Percentiles rank a stretch among this genome's conserved stretches.
These are phyloP conservation scores for Exophiala sp. DNA, from an alignment of 2,329 filamentous ascomycete species.

Conservation along the genomic window DNA sequence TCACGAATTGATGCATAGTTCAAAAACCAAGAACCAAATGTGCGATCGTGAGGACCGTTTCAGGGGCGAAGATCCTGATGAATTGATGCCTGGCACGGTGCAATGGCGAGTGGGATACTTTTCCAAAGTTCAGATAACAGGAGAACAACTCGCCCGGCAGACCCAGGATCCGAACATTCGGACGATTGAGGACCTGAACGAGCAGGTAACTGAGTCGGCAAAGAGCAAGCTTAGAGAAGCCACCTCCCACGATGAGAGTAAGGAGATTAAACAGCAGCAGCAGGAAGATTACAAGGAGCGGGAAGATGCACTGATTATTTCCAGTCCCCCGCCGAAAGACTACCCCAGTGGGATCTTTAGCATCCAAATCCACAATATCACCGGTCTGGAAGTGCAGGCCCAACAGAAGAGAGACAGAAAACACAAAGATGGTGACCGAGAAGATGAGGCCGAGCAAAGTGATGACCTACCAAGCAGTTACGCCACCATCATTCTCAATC, in stretches of 20 bases:
- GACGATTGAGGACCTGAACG: slow-evolving; percentile 53
- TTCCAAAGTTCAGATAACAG: slow-evolving; percentile 58
- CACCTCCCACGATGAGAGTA: slow-evolving; percentile 50
- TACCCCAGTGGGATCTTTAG: slow-evolving; percentile 63
- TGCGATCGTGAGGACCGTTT: slow-evolving; percentile 60
- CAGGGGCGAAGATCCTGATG: slow-evolving; percentile 57
- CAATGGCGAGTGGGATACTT: slow-evolving; percentile 68
- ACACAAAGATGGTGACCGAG: slow-evolving; percentile 37
- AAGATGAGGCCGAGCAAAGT: slow-evolving; percentile 50
- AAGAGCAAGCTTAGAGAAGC: slow-evolving; percentile 62
- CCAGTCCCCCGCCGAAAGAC: slow-evolving; percentile 57
- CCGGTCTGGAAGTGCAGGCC: slow-evolving; percentile 57
- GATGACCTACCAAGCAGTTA: slow-evolving; percentile 64
- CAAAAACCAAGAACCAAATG: slow-evolving; percentile 57
- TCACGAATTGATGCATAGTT: slow-evolving; percentile 56
- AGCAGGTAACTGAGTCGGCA: slow-evolving; percentile 50
- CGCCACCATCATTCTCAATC: slow-evolving; percentile 67
- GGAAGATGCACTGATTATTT: slow-evolving; percentile 61
- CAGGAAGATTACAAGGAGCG: slow-evolving; percentile 57
- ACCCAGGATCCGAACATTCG: slow-evolving; percentile 54
- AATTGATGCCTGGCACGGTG: slow-evolving; percentile 63
- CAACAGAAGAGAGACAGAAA: slow-evolving; percentile 51
- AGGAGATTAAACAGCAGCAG: slow-evolving; percentile 63
- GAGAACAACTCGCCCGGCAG: slow-evolving; percentile 57
- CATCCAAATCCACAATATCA: slow-evolving; percentile 68